phyloP scores from a whole-genome alignment of 2,329 filamentous ascomycete genomes.

The Arachnomyces sp. region DNA sequence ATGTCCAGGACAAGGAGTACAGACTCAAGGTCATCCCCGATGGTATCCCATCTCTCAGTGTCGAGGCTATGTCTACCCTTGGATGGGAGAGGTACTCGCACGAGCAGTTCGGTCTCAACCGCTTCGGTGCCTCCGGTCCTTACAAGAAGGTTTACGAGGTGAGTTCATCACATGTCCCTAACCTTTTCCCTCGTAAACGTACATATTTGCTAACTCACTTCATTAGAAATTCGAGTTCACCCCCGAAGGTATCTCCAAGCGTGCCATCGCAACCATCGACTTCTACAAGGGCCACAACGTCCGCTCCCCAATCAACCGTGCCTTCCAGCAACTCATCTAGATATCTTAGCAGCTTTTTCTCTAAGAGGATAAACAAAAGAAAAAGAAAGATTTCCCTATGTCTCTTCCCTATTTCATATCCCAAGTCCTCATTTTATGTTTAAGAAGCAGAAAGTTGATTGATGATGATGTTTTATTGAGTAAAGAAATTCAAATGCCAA shows the following conservation, averaged over 20 bases:
- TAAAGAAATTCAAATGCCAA: too few relatives aligned
- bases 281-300: slow-evolving; percentile 97
- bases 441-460: too few relatives aligned
- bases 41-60: slow-evolving; percentile 82
- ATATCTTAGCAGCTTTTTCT: too few relatives aligned
- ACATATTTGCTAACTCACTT: slow-evolving; percentile 9
- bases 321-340: slow-evolving; percentile 96
- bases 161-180: slow-evolving; percentile 28
- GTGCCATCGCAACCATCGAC: slow-evolving; percentile 80
- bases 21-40: slow-evolving; percentile 85
- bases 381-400: too few relatives aligned
- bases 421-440: too few relatives aligned
- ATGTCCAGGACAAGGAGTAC: slow-evolving; percentile 90
- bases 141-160: slow-evolving; percentile 97
- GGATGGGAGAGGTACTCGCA: slow-evolving; percentile 99
- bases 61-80: slow-evolving; percentile 95
- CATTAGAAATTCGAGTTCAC: slow-evolving; percentile 97
- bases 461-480: too few relatives aligned
- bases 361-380: too few relatives aligned
- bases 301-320: slow-evolving; percentile 91
- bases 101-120: slow-evolving; percentile 98
- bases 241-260: slow-evolving; percentile 91
- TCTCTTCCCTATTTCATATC: too few relatives aligned
- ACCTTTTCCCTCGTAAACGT: neutral
- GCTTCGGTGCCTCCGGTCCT: slow-evolving; percentile 92